phyloP scores from a whole-genome alignment of 352 stramenopile species.

The Pythium vanterpoolii region DNA sequence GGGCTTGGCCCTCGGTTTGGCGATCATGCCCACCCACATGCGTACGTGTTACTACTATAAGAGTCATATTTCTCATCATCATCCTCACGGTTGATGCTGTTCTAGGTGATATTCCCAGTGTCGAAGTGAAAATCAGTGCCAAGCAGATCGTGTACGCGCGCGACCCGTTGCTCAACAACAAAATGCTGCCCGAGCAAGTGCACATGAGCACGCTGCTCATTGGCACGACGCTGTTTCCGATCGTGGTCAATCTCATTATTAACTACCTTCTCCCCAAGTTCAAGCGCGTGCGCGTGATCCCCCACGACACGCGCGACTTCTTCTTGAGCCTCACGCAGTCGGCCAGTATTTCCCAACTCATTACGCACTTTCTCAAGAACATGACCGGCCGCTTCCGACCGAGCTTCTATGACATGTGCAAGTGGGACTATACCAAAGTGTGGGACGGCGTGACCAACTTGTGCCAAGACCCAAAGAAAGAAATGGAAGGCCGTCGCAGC shows the following conservation, averaged over 20 bases:
- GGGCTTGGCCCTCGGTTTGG: slow-evolving; percentile 41
- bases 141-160: slow-evolving; percentile 46
- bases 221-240: slow-evolving; percentile 33
- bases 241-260: slow-evolving; percentile 47
- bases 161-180: slow-evolving; percentile 56
- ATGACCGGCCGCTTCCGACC: slow-evolving; percentile 65
- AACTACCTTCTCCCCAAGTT: slow-evolving; percentile 55
- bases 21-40: slow-evolving; percentile 47
- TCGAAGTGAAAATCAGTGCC: slow-evolving; percentile 47
- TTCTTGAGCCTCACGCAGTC: slow-evolving; percentile 57
- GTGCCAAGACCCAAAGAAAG: slow-evolving; percentile 39
- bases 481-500: slow-evolving; percentile 64
- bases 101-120: slow-evolving; percentile 46
- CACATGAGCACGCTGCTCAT: slow-evolving; percentile 45
- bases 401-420: slow-evolving; percentile 76
- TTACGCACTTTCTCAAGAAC: slow-evolving; percentile 74
- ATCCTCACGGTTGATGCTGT: too few relatives aligned
- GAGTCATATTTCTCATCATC: too few relatives aligned
- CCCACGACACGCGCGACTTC: slow-evolving; percentile 72
- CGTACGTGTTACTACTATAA: too few relatives aligned
- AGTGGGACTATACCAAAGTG: slow-evolving; percentile 56
- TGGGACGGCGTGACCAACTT: slow-evolving; percentile 69
- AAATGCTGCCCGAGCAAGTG: slow-evolving; percentile 57
- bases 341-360: slow-evolving; percentile 42
- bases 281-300: slow-evolving; percentile 44